Evolutionary conservation across 371 early-diverging fungal genomes (phyloP), one percentile per base, ranked within the genome.

Genomic region (Batrachochytrium dendrobatidis): DNA sequence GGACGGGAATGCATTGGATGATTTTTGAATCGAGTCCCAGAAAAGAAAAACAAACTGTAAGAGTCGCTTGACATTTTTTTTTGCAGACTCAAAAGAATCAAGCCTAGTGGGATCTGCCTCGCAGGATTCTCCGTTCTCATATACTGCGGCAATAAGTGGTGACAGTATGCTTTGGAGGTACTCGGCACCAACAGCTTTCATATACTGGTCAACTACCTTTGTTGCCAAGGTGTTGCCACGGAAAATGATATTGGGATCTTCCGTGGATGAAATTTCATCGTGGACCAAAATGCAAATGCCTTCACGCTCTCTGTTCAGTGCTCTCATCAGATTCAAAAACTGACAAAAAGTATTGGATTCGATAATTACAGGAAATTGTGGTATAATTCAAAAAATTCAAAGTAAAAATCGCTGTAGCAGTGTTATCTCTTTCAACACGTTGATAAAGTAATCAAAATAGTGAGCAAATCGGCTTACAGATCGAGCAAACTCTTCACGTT

Each of bases 201-300:
- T 88, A 61, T 86, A 87, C 26, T 83, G 80, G 64, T 92, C 92
- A 51, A 90, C 69, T 0, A 84, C 82, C 53, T 89, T 89, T 0
- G 91, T 90, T 17, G 84, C 73, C 20, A 90, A 68, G 4, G 88
- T 84, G 53, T 89, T 86, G 3, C 87, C 89, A 57, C 92, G 84
- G 69, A 69, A 71, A 29, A 76, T 66, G 35, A 69, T 74, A 51
- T 74, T 68, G 5, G 67, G 61, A 51, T 69, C 67, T 12, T 58
- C 69, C n/a, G 74, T 68, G 2, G 56, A 44, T 15, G 17, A 6
- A 44, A 71, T 71, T 30, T 74, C 74, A 4, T 53, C 34, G 22
- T 61, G 61, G 31, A 74, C 39, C 20, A 74, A 53, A 26, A 54
- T 59, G 20, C 30, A 51, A 20, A 74, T 24, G 1, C 65, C 71